Evolutionary conservation across 192 early-diverging fungal genomes (phyloP).

Genomic region (Coemansia biformis): DNA sequence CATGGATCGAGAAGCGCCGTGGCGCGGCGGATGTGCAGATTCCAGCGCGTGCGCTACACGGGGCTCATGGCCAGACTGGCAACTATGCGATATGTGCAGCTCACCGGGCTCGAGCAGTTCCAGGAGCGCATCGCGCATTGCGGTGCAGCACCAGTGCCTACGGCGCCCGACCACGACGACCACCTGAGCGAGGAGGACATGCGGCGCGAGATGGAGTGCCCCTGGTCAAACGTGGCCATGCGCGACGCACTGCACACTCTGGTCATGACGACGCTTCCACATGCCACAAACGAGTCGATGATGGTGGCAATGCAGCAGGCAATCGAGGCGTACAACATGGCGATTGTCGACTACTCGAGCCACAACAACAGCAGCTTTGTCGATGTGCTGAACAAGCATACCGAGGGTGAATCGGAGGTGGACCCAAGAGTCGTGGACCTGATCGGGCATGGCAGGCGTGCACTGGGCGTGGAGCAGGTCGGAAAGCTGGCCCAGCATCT

Average conservation of each 20-base stretch:
- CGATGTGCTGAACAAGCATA: not conserved
- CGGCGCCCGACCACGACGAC: conserved; percentile 16
- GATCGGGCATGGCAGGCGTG: no score
- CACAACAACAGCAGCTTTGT: not conserved
- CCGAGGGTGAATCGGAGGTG: no score
- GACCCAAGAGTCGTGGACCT: no score
- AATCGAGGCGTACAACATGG: conserved; percentile 37
- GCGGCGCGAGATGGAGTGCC: conserved; percentile 8
- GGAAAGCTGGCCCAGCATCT: conserved; percentile 21
- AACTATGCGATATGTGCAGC: conserved; percentile 17
- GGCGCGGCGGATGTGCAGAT: conserved; percentile 8
- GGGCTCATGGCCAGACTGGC: conserved; percentile 21
- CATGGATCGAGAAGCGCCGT: no score
- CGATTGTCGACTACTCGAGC: conserved; percentile 11
- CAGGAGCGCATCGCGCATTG: conserved; percentile 10
- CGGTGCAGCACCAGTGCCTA: conserved; percentile 27
- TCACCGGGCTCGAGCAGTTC: conserved; percentile 15
- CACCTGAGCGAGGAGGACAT: conserved; percentile 22
- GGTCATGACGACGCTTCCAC: conserved; percentile 23
- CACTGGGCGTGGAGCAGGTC: conserved; percentile 2
- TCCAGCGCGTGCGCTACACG: conserved; percentile 22
- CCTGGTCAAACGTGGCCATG: conserved; percentile 23
- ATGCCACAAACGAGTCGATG: conserved; percentile 20
- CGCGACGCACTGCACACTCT: conserved; percentile 27
- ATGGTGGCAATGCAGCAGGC: conserved; percentile 38